Evolutionary conservation across 257 asterid species (phyloP).

Genomic region (Plectranthus barbatus): DNA sequence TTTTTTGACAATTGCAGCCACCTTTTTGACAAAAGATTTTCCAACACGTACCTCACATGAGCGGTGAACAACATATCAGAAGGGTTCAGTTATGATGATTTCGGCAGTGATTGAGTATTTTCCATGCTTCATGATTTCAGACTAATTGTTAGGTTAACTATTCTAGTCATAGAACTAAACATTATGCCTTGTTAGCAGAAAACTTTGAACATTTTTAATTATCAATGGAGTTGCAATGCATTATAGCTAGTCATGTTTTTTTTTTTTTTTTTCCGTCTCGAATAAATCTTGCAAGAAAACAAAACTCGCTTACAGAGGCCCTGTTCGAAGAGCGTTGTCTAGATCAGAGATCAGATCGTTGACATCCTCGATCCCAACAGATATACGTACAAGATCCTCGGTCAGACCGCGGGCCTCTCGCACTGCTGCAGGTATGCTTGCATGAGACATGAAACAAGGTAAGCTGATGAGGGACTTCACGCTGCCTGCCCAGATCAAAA

Average conservation of each 20-base stretch:
- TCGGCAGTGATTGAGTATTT: constrained; percentile 32
- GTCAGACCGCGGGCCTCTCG: constrained; percentile 70
- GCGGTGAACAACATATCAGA: constrained; percentile 55
- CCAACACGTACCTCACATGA: too few relatives aligned
- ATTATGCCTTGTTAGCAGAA: too few relatives aligned
- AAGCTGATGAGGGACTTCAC: constrained; percentile 77
- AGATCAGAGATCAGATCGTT: constrained; percentile 73
- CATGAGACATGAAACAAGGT: constrained; percentile 86
- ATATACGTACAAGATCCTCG: constrained; percentile 67
- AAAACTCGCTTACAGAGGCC: constrained; percentile 16
- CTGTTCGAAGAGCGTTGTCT: constrained; percentile 57
- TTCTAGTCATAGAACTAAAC: background rate
- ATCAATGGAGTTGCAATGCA: background rate
- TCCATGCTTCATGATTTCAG: constrained; percentile 7
- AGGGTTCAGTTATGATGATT: constrained; percentile 47
- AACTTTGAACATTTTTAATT: too few relatives aligned
- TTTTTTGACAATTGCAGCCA: too few relatives aligned
- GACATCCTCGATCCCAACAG: constrained; percentile 76
- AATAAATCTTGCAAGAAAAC: background rate
- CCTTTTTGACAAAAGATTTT: too few relatives aligned
- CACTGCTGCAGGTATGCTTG: constrained; percentile 58
- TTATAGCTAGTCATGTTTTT: background rate
- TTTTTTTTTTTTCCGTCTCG: background rate
- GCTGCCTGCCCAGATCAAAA: constrained; percentile 38
- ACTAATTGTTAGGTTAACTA: constrained; percentile 12